Evolutionary conservation across 2,329 filamentous ascomycete species (phyloP).

Genomic region (Setomelanomma holmii): DNA sequence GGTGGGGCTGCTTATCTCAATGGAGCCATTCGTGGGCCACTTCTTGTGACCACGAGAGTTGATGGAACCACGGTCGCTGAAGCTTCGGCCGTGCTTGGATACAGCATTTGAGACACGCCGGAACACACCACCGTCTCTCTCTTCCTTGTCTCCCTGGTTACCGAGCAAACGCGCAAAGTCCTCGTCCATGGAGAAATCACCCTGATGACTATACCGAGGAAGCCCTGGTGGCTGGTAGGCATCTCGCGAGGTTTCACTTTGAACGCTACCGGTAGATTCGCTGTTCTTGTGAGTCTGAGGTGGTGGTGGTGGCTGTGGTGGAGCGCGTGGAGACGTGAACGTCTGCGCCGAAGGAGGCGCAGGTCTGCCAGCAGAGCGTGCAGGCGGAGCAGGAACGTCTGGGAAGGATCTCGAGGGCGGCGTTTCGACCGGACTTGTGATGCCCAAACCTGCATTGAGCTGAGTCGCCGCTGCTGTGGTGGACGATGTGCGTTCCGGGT

Average conservation of each 20-base stretch:
- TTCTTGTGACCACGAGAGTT: constrained; percentile 46
- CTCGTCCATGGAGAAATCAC: constrained; percentile 92
- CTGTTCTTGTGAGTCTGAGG: constrained; percentile 48
- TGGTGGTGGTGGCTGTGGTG: constrained; percentile 52
- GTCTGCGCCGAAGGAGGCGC: constrained; percentile 45
- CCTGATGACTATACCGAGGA: constrained; percentile 71
- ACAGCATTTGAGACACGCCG: constrained; percentile 92
- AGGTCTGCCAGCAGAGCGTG: constrained; percentile 57
- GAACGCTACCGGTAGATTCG: constrained; percentile 55
- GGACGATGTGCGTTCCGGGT: constrained; percentile 52
- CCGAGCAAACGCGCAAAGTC: constrained; percentile 90
- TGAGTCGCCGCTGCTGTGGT: constrained; percentile 35
- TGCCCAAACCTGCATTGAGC: constrained; percentile 52
- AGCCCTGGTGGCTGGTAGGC: constrained; percentile 32
- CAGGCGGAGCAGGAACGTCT: constrained; percentile 54
- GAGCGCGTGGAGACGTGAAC: constrained; percentile 56
- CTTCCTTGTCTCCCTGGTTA: constrained; percentile 66
- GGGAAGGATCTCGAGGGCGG: constrained; percentile 49
- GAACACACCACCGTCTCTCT: constrained; percentile 63
- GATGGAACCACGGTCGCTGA: constrained; percentile 66
- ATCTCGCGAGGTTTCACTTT: constrained; percentile 48
- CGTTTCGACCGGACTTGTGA: constrained; percentile 53
- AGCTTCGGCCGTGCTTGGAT: constrained; percentile 82
- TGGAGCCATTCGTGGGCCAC: constrained; percentile 52
- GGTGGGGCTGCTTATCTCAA: constrained; percentile 73